Base-by-base conservation (phyloP, 805 yeast species). In the Zygoascus bituminiphila region DNA sequence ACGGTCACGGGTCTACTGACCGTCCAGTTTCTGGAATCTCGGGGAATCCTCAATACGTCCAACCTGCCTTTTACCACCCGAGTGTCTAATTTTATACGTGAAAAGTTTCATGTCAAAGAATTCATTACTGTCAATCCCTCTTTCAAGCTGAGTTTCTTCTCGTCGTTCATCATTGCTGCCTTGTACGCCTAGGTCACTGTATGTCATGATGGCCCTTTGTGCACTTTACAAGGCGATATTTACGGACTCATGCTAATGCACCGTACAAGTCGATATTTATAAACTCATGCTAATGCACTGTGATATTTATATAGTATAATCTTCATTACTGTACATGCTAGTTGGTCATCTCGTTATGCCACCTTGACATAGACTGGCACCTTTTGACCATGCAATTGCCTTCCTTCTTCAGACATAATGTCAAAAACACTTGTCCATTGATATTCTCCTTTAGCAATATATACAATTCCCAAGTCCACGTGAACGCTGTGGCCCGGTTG, bases 391-490 rank as follows among this genome's bases (percentile, higher is more conserved):
- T 48, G 52, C 21, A 41, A 20, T 22, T 50, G 56, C 12, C 53
- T 47, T 23, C 55, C 59, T 15, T 47, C 44, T n/a, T 41, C 44
- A 9, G 44, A 49, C 12, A 48, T 48, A 48, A 73, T 77, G 47
- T 81, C 84, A 53, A 79, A 69, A 12, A 79, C 63, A 0, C 76
- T 75, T 1, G 89, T 87, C 83, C 95, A 82, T 61, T 86, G 93
- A 60, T 82, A 88, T 43, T 78, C 82, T 1, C 97, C 98, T 41
- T 73, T 73, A 47, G 84, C 89, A 35, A 89, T 66, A 4, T 87
- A 76, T 17, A 82, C 73, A 44, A 82, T 75, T 6, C 86, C 78
- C 36, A 84, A 61, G 21, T 70, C 71, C 25, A 78, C 66, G 1
- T 62, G 67, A 2, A 67, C 46, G 0, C 68, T 57, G 22, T 66